Evolutionary conservation across 1,284 basidiomycete species (phyloP), one percentile per base, ranked within the genome.

Genomic region (Ustanciosporium gigantosporum): DNA sequence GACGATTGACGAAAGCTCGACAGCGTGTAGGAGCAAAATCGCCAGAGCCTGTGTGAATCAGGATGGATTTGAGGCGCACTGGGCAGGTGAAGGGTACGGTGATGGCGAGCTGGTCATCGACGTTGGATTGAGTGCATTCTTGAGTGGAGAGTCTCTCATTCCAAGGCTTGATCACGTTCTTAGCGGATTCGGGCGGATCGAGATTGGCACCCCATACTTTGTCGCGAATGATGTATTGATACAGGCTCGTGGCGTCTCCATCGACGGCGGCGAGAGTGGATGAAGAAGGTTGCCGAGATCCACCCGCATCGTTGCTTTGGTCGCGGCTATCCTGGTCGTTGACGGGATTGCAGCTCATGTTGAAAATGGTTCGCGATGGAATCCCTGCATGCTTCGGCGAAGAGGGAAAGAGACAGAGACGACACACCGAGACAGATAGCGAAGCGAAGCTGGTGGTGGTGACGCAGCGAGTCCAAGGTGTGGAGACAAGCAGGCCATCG

Each of bases 61-160:
- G 50, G 32, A 76, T 73, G 3, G 62, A 68, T 23, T 73, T 73
- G 31, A 76, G 45, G 5, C 69, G 44, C n/a, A 75, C 73, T 1
- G 69, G 71, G 23, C 57, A 64, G 14, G 67, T 70, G 42, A 76
- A 76, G 11, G 74, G 74, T 3, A 76, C 57, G 20, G 61, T 75
- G 55, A 76, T 64, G 43, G 73, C 71, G 37, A 76, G 68, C 58
- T 73, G 69, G 46, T 75, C 74, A 39, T 76, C 74, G 24, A 73
- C 73, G 31, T 68, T 68, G 44, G 70, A 74, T 48, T 76, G 71
- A 4, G 64, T 59, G 27, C 39, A 73, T n/a, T 42, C 48, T 0
- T 57, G 46, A 5, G 62, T 39, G 6, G 66, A 49, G 16, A 66
- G 46, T 16, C 73, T 57, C 36, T 67, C 41, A 42, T 75, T 51